Base-by-base conservation (phyloP, 2,329 filamentous ascomycete species). In the Trichoderma semiorbis region DNA sequence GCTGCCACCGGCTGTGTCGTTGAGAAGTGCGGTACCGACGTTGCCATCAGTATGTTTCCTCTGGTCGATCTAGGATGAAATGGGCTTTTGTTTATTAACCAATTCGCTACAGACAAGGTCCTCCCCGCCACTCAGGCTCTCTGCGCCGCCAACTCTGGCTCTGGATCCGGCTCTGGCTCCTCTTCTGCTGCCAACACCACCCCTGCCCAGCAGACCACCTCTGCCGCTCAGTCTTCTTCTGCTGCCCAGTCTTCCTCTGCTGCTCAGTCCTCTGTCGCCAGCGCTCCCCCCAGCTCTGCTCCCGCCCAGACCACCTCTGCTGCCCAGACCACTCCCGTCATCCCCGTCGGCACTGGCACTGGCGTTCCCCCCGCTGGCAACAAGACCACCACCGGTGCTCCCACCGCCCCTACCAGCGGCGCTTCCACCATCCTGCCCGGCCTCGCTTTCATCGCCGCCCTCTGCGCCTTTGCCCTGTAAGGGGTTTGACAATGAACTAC, bases 401-500 rank as follows among this genome's bases (percentile, higher is more conserved):
- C 57, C 57, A 60, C 57, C 0, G 28, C 28, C n/a, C 75, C 76
- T 71, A 76, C 76, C 69, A 78, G 72, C 72, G 80, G 75, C 66
- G 81, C 80, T 68, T 79, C 78, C 67, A 76, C 74, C 65, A 47
- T 80, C 70, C 77, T 74, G 74, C 76, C 79, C 75, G 79, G 74
- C 66, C 67, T 80, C 24, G 81, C 78, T 75, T 75, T 81, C 74
- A 74, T 79, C 62, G 78, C 75, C 61, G 78, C 75, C 62, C 71
- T 81, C 61, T 79, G 74, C 72, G 80, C 76, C 72, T 70, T 82
- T 74, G 80, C 81, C 74, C 79, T 83, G 79, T 83, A 82, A 81
- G 47, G 64, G 60, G 57, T 50, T 71, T 68, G 32, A 36, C 30
- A 30, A 58, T 26, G 11, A 28, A 67, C 32, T n/a, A 66, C 30